Evolutionary conservation across 768 basidiomycete species (phyloP).

Genomic region (Phylloporus sp.): DNA sequence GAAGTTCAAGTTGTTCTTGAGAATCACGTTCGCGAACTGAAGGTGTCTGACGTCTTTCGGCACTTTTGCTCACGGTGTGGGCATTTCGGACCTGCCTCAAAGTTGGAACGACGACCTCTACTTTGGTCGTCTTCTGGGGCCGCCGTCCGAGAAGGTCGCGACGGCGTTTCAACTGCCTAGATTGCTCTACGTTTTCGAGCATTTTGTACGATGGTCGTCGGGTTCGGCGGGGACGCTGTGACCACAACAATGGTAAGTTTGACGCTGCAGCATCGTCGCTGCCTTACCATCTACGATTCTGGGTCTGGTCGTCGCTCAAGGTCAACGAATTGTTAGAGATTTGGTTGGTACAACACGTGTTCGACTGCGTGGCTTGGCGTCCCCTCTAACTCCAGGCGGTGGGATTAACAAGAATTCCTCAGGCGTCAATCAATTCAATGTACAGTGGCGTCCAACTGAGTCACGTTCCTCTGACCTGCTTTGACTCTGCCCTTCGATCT

Average conservation of each 20-base stretch:
- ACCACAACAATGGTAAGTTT: neutral
- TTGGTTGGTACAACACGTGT: neutral
- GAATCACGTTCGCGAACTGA: slow-evolving; percentile 1
- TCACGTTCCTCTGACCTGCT: slow-evolving; percentile 1
- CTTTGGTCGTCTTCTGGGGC: neutral
- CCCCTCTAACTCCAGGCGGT: too few species aligned
- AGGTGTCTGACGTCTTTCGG: neutral
- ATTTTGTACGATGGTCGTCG: slow-evolving; percentile 5
- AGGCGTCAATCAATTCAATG: slow-evolving; percentile 7
- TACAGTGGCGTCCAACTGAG: neutral
- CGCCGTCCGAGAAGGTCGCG: slow-evolving; percentile 6
- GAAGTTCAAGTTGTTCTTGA: neutral
- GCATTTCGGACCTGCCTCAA: slow-evolving; percentile 3
- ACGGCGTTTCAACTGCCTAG: neutral
- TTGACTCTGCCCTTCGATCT: slow-evolving; percentile 20
- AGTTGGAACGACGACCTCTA: slow-evolving; percentile 9
- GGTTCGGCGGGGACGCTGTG: slow-evolving; percentile 1
- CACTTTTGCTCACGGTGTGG: neutral
- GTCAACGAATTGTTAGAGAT: neutral
- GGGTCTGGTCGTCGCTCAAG: neutral
- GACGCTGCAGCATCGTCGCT: neutral
- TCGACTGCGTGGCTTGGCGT: neutral
- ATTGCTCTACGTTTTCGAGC: neutral
- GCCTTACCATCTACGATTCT: neutral
- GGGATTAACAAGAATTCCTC: neutral